Conservation (phyloP, 2,329 filamentous ascomycete species). For the Aspergillus piperis region DNA sequence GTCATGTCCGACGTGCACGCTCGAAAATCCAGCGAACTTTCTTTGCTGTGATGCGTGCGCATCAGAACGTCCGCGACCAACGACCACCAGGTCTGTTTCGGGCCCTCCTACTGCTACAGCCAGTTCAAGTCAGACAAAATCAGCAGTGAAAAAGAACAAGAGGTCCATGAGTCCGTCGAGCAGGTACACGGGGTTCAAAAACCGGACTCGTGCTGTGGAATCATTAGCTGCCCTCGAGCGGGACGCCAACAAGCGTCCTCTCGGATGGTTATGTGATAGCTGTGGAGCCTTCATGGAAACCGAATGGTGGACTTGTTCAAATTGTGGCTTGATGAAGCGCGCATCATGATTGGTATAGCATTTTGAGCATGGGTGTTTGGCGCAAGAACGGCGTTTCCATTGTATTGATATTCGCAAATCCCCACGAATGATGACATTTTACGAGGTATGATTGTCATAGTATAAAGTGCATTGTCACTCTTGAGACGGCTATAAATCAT, state of each 20-base stretch:
- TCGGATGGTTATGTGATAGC: constrained; percentile 61
- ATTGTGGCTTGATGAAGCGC: constrained; percentile 61
- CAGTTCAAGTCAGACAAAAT: constrained; percentile 7
- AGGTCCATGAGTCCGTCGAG: constrained; percentile 19
- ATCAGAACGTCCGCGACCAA: constrained; percentile 52
- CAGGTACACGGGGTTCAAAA: constrained; percentile 29
- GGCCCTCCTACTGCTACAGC: constrained; percentile 3
- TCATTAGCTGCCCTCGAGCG: constrained; percentile 41
- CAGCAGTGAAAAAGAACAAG: constrained; percentile 24
- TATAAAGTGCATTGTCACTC: not conserved
- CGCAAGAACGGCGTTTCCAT: not conserved
- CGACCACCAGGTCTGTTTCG: constrained; percentile 18
- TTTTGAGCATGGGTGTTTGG: not conserved
- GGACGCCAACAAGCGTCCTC: constrained; percentile 47
- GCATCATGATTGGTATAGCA: constrained; percentile 39
- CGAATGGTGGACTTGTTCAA: constrained; percentile 65
- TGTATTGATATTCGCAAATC: not conserved
- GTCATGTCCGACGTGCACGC: constrained; percentile 63
- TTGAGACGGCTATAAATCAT: too few relatives aligned
- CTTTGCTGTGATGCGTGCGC: constrained; percentile 63
- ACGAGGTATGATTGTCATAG: not conserved
- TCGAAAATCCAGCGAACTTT: constrained; percentile 61
- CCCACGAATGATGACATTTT: not conserved
- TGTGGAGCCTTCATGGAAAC: constrained; percentile 66
- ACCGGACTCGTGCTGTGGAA: constrained; percentile 38